Evolutionary conservation across 805 yeast genomes (phyloP), one percentile per base, ranked within the genome.

Genomic region (Nadsonia fulvescens): DNA sequence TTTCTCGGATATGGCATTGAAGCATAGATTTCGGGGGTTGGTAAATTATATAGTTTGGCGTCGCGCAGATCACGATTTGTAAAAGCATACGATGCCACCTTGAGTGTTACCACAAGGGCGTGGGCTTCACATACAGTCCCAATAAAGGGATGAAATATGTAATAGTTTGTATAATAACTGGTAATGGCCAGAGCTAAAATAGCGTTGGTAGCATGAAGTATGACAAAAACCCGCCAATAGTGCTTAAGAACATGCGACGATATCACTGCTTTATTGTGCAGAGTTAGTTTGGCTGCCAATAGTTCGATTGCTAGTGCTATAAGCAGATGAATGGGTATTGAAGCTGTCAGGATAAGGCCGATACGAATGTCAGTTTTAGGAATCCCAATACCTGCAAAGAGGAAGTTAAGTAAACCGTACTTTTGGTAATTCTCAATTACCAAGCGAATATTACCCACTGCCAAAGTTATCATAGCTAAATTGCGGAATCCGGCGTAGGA

Each of bases 11-110:
- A 59, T 13, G 46, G 43, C 12, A 38, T 40, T 2, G 37, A 22
- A 4, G 35, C 34, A 38, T 56, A 56, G 20, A 48, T 35, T 5
- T 30, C 37, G 2, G 62, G 62, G 12, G 43, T 36, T 3, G 44
- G 39, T 9, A 35, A 30, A 9, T 25, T 20, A 3, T 22, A 32
- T 10, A 35, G 26, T 23, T 45, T 43, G 16, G 55, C 46, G 17
- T 44, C 48, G 9, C 64, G 43, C 8, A 59, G 47, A 30, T 59
- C 63, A n/a, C 51, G 42, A 38, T 59, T 59, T 3, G 64, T 51
- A 22, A 59, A 39, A 3, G 54, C 57, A 30, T 51, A 60, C 12
- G 63, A 56, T 2, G 50, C 40, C 4, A 58, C 46, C 32, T 59
- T 59, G 31, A 58, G 39, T 28, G 53, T 47, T 11, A 56, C 36